Conservation (phyloP, 306 rosid species). For the Malus domestica region ASM211411v1 NC_041795.1:30782001-30782500, state of each 20-base stretch:
- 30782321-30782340: too few species aligned
- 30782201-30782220: background rate
- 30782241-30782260: too few species aligned
- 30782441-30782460: background rate
- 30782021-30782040: too few species aligned
- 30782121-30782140: too few species aligned
- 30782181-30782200: background rate
- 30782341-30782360: conserved; percentile 12
- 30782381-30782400: background rate
- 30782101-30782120: too few species aligned
- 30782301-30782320: too few species aligned
- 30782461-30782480: conserved; percentile 4
- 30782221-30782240: background rate
- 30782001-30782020: too few species aligned
- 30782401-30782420: background rate
- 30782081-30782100: too few species aligned
- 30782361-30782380: conserved; percentile 5
- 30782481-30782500: background rate
- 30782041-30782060: too few species aligned
- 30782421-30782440: background rate
- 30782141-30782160: background rate
- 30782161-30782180: background rate
- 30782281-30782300: too few species aligned
- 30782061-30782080: rapidly evolving
- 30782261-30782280: too few species aligned